A percentile compares a stretch with the other conserved stretches of the same genome.
These are phyloP conservation scores for Pleodorina starrii DNA, from an alignment of 139 green algal species.

Conservation along the genomic window DNA sequence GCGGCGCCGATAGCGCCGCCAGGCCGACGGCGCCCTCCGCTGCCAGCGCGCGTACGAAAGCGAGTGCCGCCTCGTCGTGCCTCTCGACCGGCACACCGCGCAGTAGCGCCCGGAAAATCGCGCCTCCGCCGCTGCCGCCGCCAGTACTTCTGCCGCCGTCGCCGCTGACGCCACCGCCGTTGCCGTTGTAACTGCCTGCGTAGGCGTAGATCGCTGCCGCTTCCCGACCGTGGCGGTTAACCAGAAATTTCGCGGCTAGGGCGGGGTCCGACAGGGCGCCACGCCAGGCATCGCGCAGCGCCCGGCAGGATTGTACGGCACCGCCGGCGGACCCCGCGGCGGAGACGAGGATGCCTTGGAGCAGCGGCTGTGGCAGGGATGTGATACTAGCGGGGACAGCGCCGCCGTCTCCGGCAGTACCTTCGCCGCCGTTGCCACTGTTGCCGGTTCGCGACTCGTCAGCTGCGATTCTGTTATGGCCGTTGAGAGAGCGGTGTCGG, in stretches of 20 bases:
- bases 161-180: background rate
- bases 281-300: conserved; percentile 25
- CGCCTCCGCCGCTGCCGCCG: background rate
- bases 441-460: no score
- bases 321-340: background rate
- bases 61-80: background rate
- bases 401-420: background rate
- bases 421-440: background rate
- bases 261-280: background rate
- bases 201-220: background rate
- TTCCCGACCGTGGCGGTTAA: conserved; percentile 1
- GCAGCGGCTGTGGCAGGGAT: background rate
- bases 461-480: no score
- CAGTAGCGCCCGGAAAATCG: conserved; percentile 9
- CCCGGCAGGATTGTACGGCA: background rate
- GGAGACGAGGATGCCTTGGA: conserved; percentile 1
- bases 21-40: background rate
- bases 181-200: background rate
- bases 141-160: background rate
- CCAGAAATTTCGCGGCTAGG: background rate
- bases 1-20: background rate
- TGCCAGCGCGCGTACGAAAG: background rate
- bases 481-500: no score
- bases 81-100: background rate
- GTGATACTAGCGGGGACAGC: background rate